Conservation (phyloP, 2,329 filamentous ascomycete species). For the Ceratocystis papillata region DNA sequence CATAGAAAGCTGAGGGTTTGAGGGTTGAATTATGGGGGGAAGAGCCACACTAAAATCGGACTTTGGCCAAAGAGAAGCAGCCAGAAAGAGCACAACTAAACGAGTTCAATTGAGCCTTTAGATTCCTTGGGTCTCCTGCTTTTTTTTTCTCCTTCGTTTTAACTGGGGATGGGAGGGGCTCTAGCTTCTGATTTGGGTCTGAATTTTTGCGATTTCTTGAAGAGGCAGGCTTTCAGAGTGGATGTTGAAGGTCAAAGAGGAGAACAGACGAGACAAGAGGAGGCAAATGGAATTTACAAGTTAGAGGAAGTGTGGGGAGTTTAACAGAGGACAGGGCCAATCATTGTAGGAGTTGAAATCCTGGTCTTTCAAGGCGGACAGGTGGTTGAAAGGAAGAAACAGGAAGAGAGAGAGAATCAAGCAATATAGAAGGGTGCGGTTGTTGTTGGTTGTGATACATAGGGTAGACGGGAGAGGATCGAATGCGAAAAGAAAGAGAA, state of each 20-base stretch:
- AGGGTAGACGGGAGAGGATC: background rate
- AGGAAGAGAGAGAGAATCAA: background rate
- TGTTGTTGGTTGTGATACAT: background rate
- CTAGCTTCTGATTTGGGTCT: conserved; percentile 5
- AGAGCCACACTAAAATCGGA: conserved; percentile 8
- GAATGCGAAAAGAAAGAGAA: background rate
- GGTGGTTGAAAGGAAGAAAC: background rate
- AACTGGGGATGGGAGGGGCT: background rate
- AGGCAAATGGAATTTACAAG: conserved; percentile 9
- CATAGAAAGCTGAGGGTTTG: conserved; percentile 1
- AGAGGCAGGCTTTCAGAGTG: background rate
- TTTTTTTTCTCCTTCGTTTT: background rate
- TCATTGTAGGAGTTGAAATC: conserved; percentile 1
- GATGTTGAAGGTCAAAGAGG: background rate
- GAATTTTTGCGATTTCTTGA: conserved; percentile 1
- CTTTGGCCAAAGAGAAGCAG: background rate
- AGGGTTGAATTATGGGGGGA: conserved; percentile 9
- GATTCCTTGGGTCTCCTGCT: background rate
- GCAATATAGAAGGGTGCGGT: background rate
- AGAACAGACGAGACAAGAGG: conserved; percentile 2
- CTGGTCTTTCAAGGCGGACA: background rate
- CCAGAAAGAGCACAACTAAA: conserved; percentile 4
- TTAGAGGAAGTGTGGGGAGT: conserved; percentile 7
- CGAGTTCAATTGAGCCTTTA: too few species aligned
- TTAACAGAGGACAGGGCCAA: conserved; percentile 1